phyloP scores from a whole-genome alignment of 108 stramenopile genomes.

The Skeletonema marinoi region DNA sequence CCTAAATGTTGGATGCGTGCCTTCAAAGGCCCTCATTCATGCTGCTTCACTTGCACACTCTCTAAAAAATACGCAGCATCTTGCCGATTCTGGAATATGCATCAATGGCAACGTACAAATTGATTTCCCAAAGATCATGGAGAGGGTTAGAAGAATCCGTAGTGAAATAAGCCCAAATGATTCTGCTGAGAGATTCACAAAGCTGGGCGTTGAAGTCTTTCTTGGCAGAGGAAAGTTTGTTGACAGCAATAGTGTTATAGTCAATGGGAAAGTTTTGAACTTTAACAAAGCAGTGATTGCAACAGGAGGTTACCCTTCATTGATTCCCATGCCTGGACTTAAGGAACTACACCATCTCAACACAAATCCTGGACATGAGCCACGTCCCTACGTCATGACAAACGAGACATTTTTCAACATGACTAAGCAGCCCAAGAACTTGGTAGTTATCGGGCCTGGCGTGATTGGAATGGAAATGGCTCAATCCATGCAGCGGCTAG shows the following conservation, averaged over 20 bases:
- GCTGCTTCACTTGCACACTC: slow-evolving; percentile 65
- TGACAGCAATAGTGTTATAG: slow-evolving; percentile 54
- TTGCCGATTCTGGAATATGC: slow-evolving; percentile 70
- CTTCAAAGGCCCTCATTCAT: slow-evolving; percentile 82
- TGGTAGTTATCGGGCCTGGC: slow-evolving; percentile 87
- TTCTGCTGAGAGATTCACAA: slow-evolving; percentile 72
- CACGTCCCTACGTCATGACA: slow-evolving; percentile 72
- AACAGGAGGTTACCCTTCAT: slow-evolving; percentile 80
- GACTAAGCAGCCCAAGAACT: slow-evolving; percentile 67
- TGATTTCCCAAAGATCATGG: slow-evolving; percentile 88
- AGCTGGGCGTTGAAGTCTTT: slow-evolving; percentile 72
- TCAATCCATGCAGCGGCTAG: slow-evolving; percentile 85
- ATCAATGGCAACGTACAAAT: slow-evolving; percentile 61
- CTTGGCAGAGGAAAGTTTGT: slow-evolving; percentile 63
- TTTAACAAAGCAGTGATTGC: slow-evolving; percentile 84
- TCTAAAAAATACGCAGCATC: slow-evolving; percentile 43
- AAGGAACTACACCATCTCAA: slow-evolving; percentile 54
- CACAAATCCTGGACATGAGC: slow-evolving; percentile 21
- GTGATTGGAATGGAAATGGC: slow-evolving; percentile 92
- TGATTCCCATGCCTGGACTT: slow-evolving; percentile 69
- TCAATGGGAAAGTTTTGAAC: slow-evolving; percentile 59
- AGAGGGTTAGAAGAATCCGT: slow-evolving; percentile 76
- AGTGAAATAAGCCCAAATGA: slow-evolving; percentile 80
- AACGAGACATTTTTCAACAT: slow-evolving; percentile 91
- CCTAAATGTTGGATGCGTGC: slow-evolving; percentile 93